Evolutionary conservation across 1,139 yeast genomes (phyloP).

Genomic region (Debaryomyces fabryi): DNA sequence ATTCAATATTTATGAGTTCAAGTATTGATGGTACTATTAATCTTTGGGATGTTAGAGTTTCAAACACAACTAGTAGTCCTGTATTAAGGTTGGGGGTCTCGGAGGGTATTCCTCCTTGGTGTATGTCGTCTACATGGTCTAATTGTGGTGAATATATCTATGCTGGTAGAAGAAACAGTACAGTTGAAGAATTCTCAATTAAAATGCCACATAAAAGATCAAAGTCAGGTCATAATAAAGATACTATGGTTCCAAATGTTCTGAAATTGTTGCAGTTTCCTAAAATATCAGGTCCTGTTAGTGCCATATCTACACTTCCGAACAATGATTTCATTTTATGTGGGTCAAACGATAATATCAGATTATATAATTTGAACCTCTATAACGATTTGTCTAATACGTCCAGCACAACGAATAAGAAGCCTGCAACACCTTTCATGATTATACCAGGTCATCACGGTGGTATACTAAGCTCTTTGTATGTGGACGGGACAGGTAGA

Average conservation of each 20-base stretch:
- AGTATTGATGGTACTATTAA: constrained; percentile 82
- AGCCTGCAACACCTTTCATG: constrained; percentile 57
- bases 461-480: constrained; percentile 57
- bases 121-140: constrained; percentile 92
- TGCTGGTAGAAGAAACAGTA: constrained; percentile 87
- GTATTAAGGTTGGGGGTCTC: constrained; percentile 60
- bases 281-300: constrained; percentile 87
- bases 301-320: constrained; percentile 79
- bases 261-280: constrained; percentile 74
- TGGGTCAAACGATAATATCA: constrained; percentile 87
- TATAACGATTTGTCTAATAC: constrained; percentile 41
- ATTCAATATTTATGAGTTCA: constrained; percentile 71
- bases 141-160: constrained; percentile 75
- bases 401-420: constrained; percentile 23
- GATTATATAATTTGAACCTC: constrained; percentile 75
- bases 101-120: constrained; percentile 87
- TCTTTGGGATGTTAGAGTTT: constrained; percentile 78
- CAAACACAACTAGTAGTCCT: constrained; percentile 34
- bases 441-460: constrained; percentile 68
- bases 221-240: constrained; percentile 19
- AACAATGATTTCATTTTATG: constrained; percentile 78
- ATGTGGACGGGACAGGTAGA: constrained; percentile 83
- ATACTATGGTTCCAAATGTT: constrained; percentile 47
- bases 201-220: constrained; percentile 53
- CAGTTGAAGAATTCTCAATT: constrained; percentile 83